Percentiles rank a stretch among this genome's conserved stretches.
Conservation (phyloP, 371 early-diverging fungal genomes). For the Cokeromyces recurvatus region DNA sequence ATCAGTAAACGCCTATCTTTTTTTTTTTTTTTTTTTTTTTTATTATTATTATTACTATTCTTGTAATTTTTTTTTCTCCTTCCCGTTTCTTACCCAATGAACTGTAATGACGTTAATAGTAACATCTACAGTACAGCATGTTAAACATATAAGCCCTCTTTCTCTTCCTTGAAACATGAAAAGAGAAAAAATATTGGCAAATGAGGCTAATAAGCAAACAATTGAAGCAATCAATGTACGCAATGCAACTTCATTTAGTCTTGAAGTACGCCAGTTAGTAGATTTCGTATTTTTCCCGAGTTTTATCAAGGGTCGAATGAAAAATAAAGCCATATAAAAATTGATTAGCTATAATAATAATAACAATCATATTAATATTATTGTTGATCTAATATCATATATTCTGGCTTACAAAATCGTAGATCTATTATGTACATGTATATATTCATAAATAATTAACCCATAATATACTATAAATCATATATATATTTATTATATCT, state of each 20-base stretch:
- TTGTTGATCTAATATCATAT: not conserved
- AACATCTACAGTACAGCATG: constrained; percentile 53
- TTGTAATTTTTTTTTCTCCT: not conserved
- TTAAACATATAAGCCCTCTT: constrained; percentile 50
- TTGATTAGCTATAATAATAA: constrained; percentile 32
- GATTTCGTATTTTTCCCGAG: constrained; percentile 11
- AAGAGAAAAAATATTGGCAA: constrained; percentile 44
- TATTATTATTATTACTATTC: too few species aligned
- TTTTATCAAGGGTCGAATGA: constrained; percentile 36
- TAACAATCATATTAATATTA: not conserved
- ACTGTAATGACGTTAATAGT: constrained; percentile 51
- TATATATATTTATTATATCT: not conserved
- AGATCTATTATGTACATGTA: constrained; percentile 16
- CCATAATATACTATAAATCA: not conserved
- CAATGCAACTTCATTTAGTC: constrained; percentile 42
- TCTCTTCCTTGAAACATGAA: constrained; percentile 39
- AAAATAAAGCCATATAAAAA: constrained; percentile 44
- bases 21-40: too few species aligned
- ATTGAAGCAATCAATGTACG: constrained; percentile 47
- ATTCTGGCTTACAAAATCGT: constrained; percentile 36
- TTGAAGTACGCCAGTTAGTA: constrained; percentile 37
- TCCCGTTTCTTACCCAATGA: constrained; percentile 54
- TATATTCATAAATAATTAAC: not conserved
- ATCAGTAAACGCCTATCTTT: too few species aligned
- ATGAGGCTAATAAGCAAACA: constrained; percentile 41